phyloP scores from a whole-genome alignment of 1,139 yeast genomes.

The Geotrichum citri-aurantii region DNA sequence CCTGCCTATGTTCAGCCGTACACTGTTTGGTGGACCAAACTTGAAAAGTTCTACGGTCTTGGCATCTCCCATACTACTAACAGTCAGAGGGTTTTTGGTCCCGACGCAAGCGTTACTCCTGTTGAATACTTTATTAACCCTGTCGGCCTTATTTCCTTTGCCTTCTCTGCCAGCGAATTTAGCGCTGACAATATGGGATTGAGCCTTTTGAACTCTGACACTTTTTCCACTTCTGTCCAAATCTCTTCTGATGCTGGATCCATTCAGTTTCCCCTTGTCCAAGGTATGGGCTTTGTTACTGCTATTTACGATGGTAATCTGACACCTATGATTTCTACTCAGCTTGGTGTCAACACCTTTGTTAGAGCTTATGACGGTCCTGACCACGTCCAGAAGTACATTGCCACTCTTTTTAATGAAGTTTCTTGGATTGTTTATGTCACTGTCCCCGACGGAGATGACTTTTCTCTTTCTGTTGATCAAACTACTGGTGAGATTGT shows the following conservation, averaged over 20 bases:
- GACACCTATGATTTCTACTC: conserved; percentile 50
- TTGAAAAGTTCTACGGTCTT: conserved; percentile 60
- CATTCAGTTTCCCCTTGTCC: conserved; percentile 43
- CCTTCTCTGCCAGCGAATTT: conserved; percentile 33
- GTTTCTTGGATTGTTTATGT: conserved; percentile 57
- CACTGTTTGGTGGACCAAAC: conserved; percentile 51
- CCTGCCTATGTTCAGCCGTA: conserved; percentile 57
- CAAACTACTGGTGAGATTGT: conserved; percentile 36
- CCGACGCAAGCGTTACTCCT: conserved; percentile 37
- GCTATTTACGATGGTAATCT: conserved; percentile 55
- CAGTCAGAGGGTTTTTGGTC: conserved; percentile 60
- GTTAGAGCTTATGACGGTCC: conserved; percentile 21
- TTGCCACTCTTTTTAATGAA: conserved; percentile 41
- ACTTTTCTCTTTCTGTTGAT: conserved; percentile 45
- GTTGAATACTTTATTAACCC: conserved; percentile 38
- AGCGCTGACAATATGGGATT: conserved; percentile 46
- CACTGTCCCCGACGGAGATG: conserved; percentile 41
- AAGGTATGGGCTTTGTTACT: conserved; percentile 78
- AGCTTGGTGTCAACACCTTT: conserved; percentile 49
- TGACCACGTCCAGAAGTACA: conserved; percentile 38
- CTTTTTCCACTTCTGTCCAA: conserved; percentile 49
- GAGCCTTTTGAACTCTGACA: conserved; percentile 43
- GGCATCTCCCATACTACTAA: conserved; percentile 63
- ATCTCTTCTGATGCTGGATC: conserved; percentile 18
- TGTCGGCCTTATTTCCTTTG: conserved; percentile 36